A percentile compares a stretch with the other conserved stretches of the same genome.
Conservation (phyloP, 169 alveolate species). For the Ichthyophthirius multifiliis region DNA sequence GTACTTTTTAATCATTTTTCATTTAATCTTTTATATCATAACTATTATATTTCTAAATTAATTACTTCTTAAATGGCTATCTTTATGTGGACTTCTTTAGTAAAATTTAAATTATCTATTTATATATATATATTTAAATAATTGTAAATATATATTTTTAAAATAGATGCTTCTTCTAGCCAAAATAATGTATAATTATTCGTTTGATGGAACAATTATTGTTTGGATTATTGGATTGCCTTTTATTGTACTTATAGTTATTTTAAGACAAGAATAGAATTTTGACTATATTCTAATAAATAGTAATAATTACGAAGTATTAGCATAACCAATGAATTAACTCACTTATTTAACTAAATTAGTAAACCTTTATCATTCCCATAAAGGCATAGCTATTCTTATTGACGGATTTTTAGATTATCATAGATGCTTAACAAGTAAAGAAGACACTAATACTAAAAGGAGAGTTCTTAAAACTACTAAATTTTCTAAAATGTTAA, state of each 20-base stretch:
- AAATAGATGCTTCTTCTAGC: background rate
- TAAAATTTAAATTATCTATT: background rate
- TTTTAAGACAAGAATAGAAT: background rate
- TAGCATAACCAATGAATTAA: background rate
- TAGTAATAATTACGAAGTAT: background rate
- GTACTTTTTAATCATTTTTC: background rate
- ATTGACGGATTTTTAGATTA: conserved; percentile 10
- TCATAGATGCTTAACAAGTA: background rate
- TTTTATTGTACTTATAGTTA: background rate
- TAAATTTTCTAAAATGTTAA: background rate
- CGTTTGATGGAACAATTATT: background rate
- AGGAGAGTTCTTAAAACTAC: conserved; percentile 8
- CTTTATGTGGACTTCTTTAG: conserved; percentile 2
- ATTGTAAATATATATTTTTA: background rate
- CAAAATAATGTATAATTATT: background rate
- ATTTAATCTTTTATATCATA: background rate
- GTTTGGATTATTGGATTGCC: conserved; percentile 5
- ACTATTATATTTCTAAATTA: background rate
- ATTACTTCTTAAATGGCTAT: background rate
- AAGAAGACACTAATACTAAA: conserved; percentile 3
- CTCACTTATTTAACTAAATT: background rate
- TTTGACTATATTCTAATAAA: background rate
- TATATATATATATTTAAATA: background rate
- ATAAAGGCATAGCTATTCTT: background rate
- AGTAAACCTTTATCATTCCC: background rate